A percentile compares a stretch with the other conserved stretches of the same genome.
phyloP scores from a whole-genome alignment of 2,329 filamentous ascomycete genomes.

The Colletotrichum scovillei region DNA sequence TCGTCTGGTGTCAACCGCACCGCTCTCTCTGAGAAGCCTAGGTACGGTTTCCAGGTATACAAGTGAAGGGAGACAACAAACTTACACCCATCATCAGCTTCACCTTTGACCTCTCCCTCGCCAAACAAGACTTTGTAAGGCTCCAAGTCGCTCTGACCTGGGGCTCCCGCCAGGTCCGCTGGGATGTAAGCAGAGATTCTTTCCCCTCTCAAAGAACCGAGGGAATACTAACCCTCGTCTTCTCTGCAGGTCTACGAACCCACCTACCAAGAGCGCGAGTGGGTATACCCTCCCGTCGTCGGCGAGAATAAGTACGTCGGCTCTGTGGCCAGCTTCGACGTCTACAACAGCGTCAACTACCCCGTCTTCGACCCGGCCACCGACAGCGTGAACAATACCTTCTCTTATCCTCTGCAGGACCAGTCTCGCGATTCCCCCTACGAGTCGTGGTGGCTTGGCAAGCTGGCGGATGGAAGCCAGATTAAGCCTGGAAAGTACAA shows the following conservation, averaged over 20 bases:
- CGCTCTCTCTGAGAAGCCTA: conserved; percentile 19
- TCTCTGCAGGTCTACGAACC: conserved; percentile 48
- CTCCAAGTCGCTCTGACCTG: conserved; percentile 38
- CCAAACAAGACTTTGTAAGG: conserved; percentile 42
- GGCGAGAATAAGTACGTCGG: conserved; percentile 54
- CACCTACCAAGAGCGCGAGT: conserved; percentile 51
- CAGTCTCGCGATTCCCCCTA: conserved; percentile 47
- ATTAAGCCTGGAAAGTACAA: conserved; percentile 54
- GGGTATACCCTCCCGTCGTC: conserved; percentile 53
- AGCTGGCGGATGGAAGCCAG: conserved; percentile 53
- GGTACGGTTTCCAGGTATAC: background rate
- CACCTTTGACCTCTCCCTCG: conserved; percentile 40
- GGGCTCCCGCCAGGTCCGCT: conserved; percentile 43
- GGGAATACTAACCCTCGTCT: background rate
- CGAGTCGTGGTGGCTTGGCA: conserved; percentile 55
- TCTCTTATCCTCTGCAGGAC: conserved; percentile 50
- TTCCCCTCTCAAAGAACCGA: background rate
- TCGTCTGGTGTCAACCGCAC: conserved; percentile 20
- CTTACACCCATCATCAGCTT: conserved; percentile 1
- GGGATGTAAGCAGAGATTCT: conserved; percentile 36
- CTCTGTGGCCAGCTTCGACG: conserved; percentile 48
- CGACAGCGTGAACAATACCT: conserved; percentile 50
- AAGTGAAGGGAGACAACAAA: too few relatives aligned
- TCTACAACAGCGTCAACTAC: conserved; percentile 28
- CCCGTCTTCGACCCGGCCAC: conserved; percentile 45